Evolutionary conservation across 352 stramenopile species (phyloP), one percentile per base, ranked within the genome.

Genomic region (Phytophthora pinifolia): DNA sequence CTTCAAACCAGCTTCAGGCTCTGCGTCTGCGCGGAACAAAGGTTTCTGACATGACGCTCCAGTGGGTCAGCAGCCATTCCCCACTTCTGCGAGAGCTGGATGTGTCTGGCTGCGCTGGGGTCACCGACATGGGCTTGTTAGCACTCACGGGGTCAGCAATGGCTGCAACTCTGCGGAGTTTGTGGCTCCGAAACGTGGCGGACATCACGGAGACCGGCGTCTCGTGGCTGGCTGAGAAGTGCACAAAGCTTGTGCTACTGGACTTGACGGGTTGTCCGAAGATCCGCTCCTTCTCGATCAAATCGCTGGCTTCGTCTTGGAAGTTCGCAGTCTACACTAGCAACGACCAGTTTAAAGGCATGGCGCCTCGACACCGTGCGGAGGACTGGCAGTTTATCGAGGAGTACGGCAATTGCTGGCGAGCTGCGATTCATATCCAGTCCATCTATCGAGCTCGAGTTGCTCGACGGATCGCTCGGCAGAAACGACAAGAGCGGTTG

Each of bases 201-300:
- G 59, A 78, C 6, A 67, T 98, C 44, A 88, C 75, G 9, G 79
- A 92, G 46, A 92, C 81, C 1, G 74, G 76, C 0, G 37, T 97
- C 7, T 83, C 85, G 10, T 98, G 89, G 88, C 79, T 98, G 20
- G 81, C 86, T 30, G 79, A 92, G 56, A 75, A 77, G n/a, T 89
- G 89, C 34, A 46, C 60, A 3, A 76, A 71, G 15, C 45, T 94
- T 7, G 47, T 89, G 47, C 33, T 80, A 6, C 54, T 94, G 9
- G 80, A 94, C 35, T 43, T 93, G 33, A 86, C 80, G 3, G 76
- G 71, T 4, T 86, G 77, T 37, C 32, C 32, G 1, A 59, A 70
- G 25, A 68, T 91, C 13, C 55, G 55, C 6, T 62, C 64, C 3
- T 81, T 81, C 31, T 83, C 83, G 6, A 55, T 90, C 31, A 73